A percentile compares a stretch with the other conserved stretches of the same genome.
Conservation (phyloP, 2,329 filamentous ascomycete genomes). For the Lasiodiplodia sp. region DNA sequence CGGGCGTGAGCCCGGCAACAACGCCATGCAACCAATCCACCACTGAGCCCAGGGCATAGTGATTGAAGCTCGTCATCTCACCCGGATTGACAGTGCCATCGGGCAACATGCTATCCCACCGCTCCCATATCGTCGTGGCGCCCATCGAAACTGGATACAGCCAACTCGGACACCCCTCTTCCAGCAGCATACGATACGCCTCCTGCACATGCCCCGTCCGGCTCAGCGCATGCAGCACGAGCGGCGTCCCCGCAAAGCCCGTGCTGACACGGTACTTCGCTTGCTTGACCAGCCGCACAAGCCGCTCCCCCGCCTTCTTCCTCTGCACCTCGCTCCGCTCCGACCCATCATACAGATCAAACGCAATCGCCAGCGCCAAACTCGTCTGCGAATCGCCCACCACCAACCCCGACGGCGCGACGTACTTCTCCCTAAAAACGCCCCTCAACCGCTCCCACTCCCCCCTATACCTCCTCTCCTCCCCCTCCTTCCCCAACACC, state of each 20-base stretch:
- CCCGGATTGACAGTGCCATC: constrained; percentile 56
- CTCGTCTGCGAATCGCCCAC: constrained; percentile 35
- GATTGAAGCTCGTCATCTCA: constrained; percentile 60
- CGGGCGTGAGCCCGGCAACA: constrained; percentile 52
- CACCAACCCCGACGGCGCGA: constrained; percentile 33
- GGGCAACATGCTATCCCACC: constrained; percentile 58
- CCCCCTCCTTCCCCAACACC: constrained; percentile 35
- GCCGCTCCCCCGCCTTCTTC: constrained; percentile 30
- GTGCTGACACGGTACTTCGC: constrained; percentile 35
- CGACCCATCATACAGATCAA: constrained; percentile 36
- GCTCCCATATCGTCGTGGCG: constrained; percentile 60
- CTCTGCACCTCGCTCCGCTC: constrained; percentile 1
- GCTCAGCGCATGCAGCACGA: constrained; percentile 34
- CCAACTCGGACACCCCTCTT: constrained; percentile 57
- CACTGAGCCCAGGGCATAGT: constrained; percentile 60
- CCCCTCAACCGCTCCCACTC: constrained; percentile 35
- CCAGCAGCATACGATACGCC: constrained; percentile 57
- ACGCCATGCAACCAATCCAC: constrained; percentile 57
- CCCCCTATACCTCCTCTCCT: constrained; percentile 36
- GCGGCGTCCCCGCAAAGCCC: constrained; percentile 36
- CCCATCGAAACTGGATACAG: constrained; percentile 57
- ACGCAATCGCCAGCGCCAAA: constrained; percentile 36
- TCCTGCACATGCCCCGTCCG: constrained; percentile 35
- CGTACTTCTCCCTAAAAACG: constrained; percentile 39
- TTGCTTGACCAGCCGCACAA: constrained; percentile 32